Evolutionary conservation across 2,329 filamentous ascomycete genomes (phyloP).

Genomic region (Zymoseptoria crescenta): DNA sequence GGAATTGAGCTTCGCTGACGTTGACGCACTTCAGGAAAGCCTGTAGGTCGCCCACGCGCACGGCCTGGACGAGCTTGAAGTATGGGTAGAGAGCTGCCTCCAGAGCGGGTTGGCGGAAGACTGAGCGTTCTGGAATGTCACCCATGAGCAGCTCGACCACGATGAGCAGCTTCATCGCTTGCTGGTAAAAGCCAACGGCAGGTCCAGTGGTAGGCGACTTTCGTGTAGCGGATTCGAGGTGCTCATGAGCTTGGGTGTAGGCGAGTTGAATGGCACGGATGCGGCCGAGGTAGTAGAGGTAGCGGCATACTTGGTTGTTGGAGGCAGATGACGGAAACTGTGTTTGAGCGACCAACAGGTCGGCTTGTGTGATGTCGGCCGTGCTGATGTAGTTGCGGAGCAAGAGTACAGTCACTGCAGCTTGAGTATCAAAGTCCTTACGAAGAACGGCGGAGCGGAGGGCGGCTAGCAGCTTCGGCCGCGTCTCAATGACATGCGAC

Average conservation of each 20-base stretch:
- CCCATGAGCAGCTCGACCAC: conserved; percentile 98
- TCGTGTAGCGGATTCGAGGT: conserved; percentile 84
- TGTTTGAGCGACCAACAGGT: conserved; percentile 90
- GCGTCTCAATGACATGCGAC: conserved; percentile 78
- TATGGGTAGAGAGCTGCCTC: conserved; percentile 87
- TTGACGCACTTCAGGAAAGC: conserved; percentile 85
- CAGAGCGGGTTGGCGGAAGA: conserved; percentile 82
- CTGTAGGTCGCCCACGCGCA: conserved; percentile 91
- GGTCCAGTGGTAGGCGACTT: conserved; percentile 88
- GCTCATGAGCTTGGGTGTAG: conserved; percentile 94
- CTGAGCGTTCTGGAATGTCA: conserved; percentile 89
- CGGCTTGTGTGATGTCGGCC: conserved; percentile 93
- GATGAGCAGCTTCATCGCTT: conserved; percentile 89
- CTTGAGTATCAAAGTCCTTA: conserved; percentile 96
- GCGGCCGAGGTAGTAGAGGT: conserved; percentile 93
- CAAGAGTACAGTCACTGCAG: conserved; percentile 86
- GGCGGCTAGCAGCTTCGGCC: conserved; percentile 76
- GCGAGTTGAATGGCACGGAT: conserved; percentile 93
- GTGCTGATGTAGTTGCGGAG: conserved; percentile 94
- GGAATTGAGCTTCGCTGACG: conserved; percentile 74
- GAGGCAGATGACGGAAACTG: conserved; percentile 89
- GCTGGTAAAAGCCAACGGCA: conserved; percentile 90
- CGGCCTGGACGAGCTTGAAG: conserved; percentile 86
- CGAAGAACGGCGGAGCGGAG: conserved; percentile 91
- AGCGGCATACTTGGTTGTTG: conserved; percentile 96